A percentile compares a stretch with the other conserved stretches of the same genome.
Evolutionary conservation across 1,284 basidiomycete genomes (phyloP).

Genomic region (Amylostereum chailletii): DNA sequence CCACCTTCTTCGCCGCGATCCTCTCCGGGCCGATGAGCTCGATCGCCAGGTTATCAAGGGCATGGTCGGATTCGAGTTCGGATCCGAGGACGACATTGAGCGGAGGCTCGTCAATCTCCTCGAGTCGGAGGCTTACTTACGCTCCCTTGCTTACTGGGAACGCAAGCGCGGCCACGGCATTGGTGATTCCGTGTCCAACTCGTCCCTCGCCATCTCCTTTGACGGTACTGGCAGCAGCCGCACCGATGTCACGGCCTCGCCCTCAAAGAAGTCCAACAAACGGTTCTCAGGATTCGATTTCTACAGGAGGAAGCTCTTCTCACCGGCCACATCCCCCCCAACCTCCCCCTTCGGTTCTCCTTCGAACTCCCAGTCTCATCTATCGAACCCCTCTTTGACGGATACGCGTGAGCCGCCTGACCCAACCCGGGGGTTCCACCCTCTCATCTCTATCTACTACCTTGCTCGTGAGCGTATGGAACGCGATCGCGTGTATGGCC

Average conservation of each 20-base stretch:
- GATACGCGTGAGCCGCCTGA: slow-evolving; percentile 54
- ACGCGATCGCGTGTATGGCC: slow-evolving; percentile 87
- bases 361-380: slow-evolving; percentile 45
- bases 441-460: slow-evolving; percentile 94
- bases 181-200: slow-evolving; percentile 52
- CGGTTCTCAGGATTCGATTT: slow-evolving; percentile 93
- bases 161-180: slow-evolving; percentile 44
- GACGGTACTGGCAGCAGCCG: slow-evolving; percentile 32
- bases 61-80: slow-evolving; percentile 98
- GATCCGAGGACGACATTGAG: slow-evolving; percentile 81
- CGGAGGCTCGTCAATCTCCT: slow-evolving; percentile 67
- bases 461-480: slow-evolving; percentile 94
- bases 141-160: slow-evolving; percentile 75
- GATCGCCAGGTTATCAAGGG: slow-evolving; percentile 81
- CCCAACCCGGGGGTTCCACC: slow-evolving; percentile 91
- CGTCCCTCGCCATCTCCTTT: slow-evolving; percentile 59
- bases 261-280: slow-evolving; percentile 48
- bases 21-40: slow-evolving; percentile 80
- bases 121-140: slow-evolving; percentile 70
- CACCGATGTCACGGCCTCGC: slow-evolving; percentile 24
- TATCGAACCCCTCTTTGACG: slow-evolving; percentile 35
- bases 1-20: slow-evolving; percentile 84
- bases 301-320: slow-evolving; percentile 86
- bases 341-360: slow-evolving; percentile 38
- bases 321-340: slow-evolving; percentile 54